Base-by-base conservation (phyloP, 192 early-diverging fungal species). In the Linnemannia schmuckeri region DNA sequence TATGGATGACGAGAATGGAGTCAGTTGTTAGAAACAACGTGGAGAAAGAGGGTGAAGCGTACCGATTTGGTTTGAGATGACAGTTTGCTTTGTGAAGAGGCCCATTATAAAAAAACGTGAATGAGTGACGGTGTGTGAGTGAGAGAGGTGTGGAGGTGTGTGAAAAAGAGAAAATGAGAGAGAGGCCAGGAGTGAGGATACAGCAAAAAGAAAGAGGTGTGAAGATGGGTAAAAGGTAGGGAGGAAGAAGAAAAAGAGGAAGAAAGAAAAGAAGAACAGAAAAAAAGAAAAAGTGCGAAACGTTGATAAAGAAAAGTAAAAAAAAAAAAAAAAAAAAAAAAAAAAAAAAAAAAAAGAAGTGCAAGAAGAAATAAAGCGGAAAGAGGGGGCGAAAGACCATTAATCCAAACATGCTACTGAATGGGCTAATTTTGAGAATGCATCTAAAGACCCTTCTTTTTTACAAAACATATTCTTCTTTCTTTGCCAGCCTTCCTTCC, bases 41-140 rank as follows among this genome's bases (percentile, higher is more conserved):
- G 18, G 33, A 42, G 46, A 46, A 35, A 41, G 40, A 10, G 17
- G 0, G 49, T 75, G 3, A 33, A 12, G 61, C 30, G 61, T 87
- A 87, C 85, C 85, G 72, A 87, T 81, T 78, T 87, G 85, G 41
- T n/a, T 78, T 30, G 71, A 40, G 72, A 87, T 87, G 80, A 75
- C 85, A 44, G 79, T 54, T 69, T 81, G 76, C 68, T 87, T 87
- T 66, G 79, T 69, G 74, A 87, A 87, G 10, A 87, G 72, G 33
- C 85, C 80, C 85, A 87, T 87, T 63, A 35, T 68, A 30, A 66
- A 66, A 30, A 15, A 57, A 57, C 6, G n/a, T 24, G 22, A 27
- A 57, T 27, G 55, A 27, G 55, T 61, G 63, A 76, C 37, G 3
- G 54, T 75, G 18, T 41, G 46, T 27, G 75, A 40, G 18, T 33